These are phyloP conservation scores for Coelastrella sp. DNA, from an alignment of 139 green algal species.

Conservation along the genomic window DNA sequence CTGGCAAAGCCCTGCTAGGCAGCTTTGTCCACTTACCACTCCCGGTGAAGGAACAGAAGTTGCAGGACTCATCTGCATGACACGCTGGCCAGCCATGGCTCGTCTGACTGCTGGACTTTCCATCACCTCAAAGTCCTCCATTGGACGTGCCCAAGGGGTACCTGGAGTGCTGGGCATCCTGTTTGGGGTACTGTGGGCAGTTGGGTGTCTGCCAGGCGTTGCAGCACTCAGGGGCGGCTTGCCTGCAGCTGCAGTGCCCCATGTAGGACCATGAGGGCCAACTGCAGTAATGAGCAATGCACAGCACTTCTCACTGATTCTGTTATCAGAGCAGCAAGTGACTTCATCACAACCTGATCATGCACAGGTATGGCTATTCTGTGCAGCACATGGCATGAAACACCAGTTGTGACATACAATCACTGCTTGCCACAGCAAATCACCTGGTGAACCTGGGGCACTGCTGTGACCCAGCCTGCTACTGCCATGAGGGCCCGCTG, in stretches of 20 bases:
- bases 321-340: too few relatives aligned
- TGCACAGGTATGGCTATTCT: too few relatives aligned
- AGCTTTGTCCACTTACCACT: conserved; percentile 13
- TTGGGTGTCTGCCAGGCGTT: not conserved
- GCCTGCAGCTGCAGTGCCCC: not conserved
- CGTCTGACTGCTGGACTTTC: conserved; percentile 29
- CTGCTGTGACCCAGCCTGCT: not conserved
- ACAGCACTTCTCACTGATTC: too few relatives aligned
- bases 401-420: too few relatives aligned
- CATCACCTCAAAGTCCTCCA: conserved; percentile 40
- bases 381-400: not conserved
- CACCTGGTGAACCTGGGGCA: conserved; percentile 20
- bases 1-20: too few relatives aligned
- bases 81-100: not conserved
- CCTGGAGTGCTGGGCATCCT: not conserved
- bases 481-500: not conserved
- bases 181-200: not conserved
- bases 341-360: too few relatives aligned
- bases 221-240: not conserved
- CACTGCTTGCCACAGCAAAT: too few relatives aligned
- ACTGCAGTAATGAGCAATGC: not conserved
- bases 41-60: conserved; percentile 7
- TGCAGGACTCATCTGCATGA: not conserved
- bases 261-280: not conserved
- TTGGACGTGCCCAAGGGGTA: not conserved